These are phyloP conservation scores for Pyrus bretschneideri DNA, from an alignment of 306 rosid species.

Conservation along the genomic window DNA sequence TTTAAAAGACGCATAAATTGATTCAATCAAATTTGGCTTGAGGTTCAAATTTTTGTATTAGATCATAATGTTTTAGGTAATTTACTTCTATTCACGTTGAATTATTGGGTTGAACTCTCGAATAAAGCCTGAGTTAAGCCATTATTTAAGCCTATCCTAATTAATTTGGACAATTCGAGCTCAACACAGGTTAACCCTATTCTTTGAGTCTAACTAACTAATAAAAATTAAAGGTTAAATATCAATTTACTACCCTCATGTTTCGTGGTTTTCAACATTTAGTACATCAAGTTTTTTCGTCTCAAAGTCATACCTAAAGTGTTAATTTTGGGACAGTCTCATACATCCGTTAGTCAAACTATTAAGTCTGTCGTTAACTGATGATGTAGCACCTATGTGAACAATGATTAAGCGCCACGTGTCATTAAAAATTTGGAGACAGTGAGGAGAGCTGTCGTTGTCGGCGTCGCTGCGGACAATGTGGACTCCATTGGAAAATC, in stretches of 20 bases:
- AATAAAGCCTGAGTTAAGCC: neutral
- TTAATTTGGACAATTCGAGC: neutral
- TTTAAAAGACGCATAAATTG: neutral
- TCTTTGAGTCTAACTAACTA: too few species aligned
- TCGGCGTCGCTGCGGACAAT: slow-evolving; percentile 22
- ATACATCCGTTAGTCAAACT: too few species aligned
- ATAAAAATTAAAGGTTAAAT: too few species aligned
- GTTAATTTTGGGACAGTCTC: too few species aligned
- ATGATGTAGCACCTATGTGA: too few species aligned
- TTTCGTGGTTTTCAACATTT: too few species aligned
- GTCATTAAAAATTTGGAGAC: slow-evolving; percentile 13
- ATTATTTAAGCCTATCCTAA: neutral
- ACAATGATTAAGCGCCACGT: too few species aligned
- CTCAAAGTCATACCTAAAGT: too few species aligned
- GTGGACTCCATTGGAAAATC: slow-evolving; percentile 56
- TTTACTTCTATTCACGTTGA: neutral
- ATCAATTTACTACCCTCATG: too few species aligned
- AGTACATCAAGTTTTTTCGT: too few species aligned
- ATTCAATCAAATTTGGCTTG: neutral
- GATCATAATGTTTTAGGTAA: neutral
- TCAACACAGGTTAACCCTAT: neutral
- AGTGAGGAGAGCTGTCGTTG: slow-evolving; percentile 37
- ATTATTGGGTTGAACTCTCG: neutral
- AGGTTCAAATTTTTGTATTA: neutral
- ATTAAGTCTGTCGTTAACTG: too few species aligned